Evolutionary conservation across 441 rosid genomes (phyloP).

Genomic region (Adansonia rubrostipa): DNA sequence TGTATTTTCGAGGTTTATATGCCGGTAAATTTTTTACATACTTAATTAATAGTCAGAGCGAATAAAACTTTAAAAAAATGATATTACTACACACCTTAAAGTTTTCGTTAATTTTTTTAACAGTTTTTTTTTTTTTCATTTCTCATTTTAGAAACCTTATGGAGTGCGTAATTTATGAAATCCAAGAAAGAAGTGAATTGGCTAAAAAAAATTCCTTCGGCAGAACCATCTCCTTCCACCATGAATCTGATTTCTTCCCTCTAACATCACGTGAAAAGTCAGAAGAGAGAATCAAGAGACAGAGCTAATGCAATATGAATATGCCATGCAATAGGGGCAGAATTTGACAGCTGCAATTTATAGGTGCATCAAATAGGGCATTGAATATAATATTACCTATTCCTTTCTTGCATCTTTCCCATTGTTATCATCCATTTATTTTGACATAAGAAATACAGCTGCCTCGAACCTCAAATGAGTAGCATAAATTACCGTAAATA

Average conservation of each 20-base stretch:
- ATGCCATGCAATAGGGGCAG: not conserved
- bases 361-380: not conserved
- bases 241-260: conserved; percentile 94
- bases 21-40: no score
- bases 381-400: not conserved
- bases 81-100: no score
- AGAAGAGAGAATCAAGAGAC: conserved; percentile 12
- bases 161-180: conserved; percentile 80
- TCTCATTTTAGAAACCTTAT: conserved; percentile 53
- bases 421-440: conserved; percentile 7
- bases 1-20: no score
- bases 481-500: not conserved
- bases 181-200: conserved; percentile 97
- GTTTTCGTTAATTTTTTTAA: not conserved
- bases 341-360: not conserved
- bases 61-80: no score
- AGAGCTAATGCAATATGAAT: not conserved
- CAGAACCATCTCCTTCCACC: conserved; percentile 98
- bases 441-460: not conserved
- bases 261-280: conserved; percentile 44
- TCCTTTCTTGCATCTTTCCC: not conserved
- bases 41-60: no score
- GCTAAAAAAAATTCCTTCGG: conserved; percentile 96
- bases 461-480: not conserved
- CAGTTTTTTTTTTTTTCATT: not conserved